Evolutionary conservation across 768 basidiomycete species (phyloP), one percentile per base, ranked within the genome.

Genomic region (Trametes gibbosa): DNA sequence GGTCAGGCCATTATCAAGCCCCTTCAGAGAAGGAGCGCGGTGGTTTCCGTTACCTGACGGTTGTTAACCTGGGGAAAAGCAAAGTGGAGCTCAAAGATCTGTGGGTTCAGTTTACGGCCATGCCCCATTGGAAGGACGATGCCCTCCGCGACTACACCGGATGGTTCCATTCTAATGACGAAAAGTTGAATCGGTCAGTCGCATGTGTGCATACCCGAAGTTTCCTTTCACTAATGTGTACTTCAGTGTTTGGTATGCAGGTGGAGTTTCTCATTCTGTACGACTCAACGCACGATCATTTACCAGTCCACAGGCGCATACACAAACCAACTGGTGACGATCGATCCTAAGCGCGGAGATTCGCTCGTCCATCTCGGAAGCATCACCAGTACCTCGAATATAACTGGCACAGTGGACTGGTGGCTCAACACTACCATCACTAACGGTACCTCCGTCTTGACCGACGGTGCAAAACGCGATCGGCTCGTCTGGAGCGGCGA

Each of bases 401-500:
- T 34, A 16, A 42, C 49, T 29, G 59, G 32, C 1, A 52, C 60
- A 13, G 23, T 56, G 10, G 56, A 57, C 4, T 62, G 61, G 61
- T 43, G 23, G 41, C 42, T 62, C 3, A 62, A 62, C 41, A 62
- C 61, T 9, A 62, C 61, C 12, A 62, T 62, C 51, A 58, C 56
- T 12, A 49, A 62, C n/a, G 61, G 61, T 5, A 54, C 51, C 12
- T 62, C 61, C 37, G 37, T 50, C 10, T 39, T 62, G 4, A 62
- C 61, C 24, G 61, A 62, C 24, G 61, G 61, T 34, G 61, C 61
- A 34, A 62, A 62, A 41, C 39, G 61, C 1, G 61, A 62, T 25
- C 43, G 61, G 19, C 61, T 62, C 47, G 61, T 62, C n/a, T 62
- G 61, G 61, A 62, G 61, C 48, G 61, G 61, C 34, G 61, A 62